Evolutionary conservation across 2,329 filamentous ascomycete genomes (phyloP).

Genomic region (Hypoxylon sp.): DNA sequence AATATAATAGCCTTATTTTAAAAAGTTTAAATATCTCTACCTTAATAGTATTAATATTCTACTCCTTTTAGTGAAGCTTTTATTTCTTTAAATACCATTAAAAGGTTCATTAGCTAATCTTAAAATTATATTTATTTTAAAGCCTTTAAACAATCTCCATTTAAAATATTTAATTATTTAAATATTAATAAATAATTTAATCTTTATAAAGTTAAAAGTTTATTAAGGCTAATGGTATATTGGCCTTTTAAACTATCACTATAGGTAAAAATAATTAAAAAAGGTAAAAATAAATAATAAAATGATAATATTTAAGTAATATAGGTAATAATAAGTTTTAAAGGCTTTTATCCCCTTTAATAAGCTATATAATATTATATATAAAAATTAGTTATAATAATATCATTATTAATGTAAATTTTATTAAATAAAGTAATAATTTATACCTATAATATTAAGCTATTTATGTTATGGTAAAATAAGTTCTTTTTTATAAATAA

Average conservation of each 20-base stretch:
- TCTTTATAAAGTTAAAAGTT: neutral
- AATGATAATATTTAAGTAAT: too few relatives aligned
- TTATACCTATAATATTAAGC: neutral
- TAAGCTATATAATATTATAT: neutral
- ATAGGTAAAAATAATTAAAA: neutral
- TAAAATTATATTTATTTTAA: neutral
- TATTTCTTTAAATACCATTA: too few relatives aligned
- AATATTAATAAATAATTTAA: neutral
- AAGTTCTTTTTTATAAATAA: neutral
- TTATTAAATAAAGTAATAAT: too few relatives aligned
- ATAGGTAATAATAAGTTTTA: too few relatives aligned
- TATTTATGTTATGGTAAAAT: too few relatives aligned
- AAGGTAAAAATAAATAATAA: neutral
- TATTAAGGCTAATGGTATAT: neutral
- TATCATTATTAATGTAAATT: too few relatives aligned
- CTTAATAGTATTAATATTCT: too few relatives aligned
- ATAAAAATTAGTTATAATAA: neutral
- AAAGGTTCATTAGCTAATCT: too few relatives aligned
- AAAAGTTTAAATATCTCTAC: too few relatives aligned
- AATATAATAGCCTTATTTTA: too few relatives aligned
- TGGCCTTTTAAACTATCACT: neutral
- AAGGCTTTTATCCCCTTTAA: too few relatives aligned
- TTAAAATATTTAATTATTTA: neutral
- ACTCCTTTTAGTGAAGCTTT: too few relatives aligned
- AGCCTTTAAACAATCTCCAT: neutral